A percentile compares a stretch with the other conserved stretches of the same genome.
Evolutionary conservation across 164 flowering plant species (phyloP).

Genomic region (Vitis riparia): DNA sequence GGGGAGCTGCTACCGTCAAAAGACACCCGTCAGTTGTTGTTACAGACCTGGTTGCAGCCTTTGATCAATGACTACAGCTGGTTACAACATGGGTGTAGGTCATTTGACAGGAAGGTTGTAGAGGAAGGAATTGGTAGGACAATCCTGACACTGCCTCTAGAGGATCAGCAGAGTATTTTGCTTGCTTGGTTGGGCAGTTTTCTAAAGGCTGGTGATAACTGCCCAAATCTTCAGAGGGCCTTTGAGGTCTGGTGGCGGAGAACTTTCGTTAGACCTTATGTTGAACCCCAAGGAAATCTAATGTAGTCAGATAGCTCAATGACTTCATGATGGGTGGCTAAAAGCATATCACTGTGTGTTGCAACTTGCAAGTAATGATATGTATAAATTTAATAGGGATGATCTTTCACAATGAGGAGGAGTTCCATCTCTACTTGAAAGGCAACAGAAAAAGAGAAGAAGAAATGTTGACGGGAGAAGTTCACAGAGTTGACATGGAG

Average conservation of each 20-base stretch:
- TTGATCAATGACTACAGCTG: slow-evolving; percentile 88
- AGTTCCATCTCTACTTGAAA: not conserved
- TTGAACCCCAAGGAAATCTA: slow-evolving; percentile 31
- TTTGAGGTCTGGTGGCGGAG: slow-evolving; percentile 99
- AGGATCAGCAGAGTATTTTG: slow-evolving; percentile 86
- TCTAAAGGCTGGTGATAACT: slow-evolving; percentile 77
- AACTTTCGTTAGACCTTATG: slow-evolving; percentile 72
- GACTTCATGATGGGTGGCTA: slow-evolving; percentile 3
- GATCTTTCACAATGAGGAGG: not conserved
- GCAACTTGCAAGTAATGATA: not conserved
- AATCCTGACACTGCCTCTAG: slow-evolving; percentile 85
- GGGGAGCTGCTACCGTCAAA: slow-evolving; percentile 84
- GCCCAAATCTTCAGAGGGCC: slow-evolving; percentile 95
- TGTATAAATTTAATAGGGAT: not conserved
- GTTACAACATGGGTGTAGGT: slow-evolving; percentile 80
- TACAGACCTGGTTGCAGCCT: slow-evolving; percentile 92
- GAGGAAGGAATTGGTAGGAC: slow-evolving; percentile 98
- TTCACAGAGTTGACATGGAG: not conserved
- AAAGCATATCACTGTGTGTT: not conserved
- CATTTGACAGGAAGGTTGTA: slow-evolving; percentile 82
- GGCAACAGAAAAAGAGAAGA: not conserved
- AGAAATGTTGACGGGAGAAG: not conserved
- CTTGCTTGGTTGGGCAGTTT: slow-evolving; percentile 86
- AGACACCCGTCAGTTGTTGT: slow-evolving; percentile 66
- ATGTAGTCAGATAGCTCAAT: slow-evolving; percentile 22